Evolutionary conservation across 2,329 filamentous ascomycete genomes (phyloP), one percentile per base, ranked within the genome.

Genomic region (Calonectria leucothoes): DNA sequence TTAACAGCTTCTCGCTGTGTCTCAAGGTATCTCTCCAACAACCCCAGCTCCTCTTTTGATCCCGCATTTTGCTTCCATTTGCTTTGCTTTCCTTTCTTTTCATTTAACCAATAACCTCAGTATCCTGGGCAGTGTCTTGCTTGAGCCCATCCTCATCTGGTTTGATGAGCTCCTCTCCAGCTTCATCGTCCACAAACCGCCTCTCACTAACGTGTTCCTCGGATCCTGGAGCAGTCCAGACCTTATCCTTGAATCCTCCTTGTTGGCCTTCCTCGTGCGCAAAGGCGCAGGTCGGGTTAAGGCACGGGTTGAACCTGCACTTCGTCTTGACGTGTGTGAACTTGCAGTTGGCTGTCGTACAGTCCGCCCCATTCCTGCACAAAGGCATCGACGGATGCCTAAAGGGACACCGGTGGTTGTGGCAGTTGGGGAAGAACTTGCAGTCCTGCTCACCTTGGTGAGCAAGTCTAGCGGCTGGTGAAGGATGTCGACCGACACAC

Each of bases 261-360:
- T 94, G 92, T 87, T 99, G 97, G 15, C 96, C 97, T 69, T 97
- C 95, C 49, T 93, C 94, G 84, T 99, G 97, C 84, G 95, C 95
- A 87, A 95, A 98, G 6, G 93, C 89, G 84, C 97, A 99, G 79
- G 88, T 90, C n/a, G 93, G 91, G 86, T 98, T 98, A 76, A 95
- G 91, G 85, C 97, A 99, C 0, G 96, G 97, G 78, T 93, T 96
- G 86, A 94, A 98, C 83, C 93, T 95, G 92, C 97, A 99, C 83
- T 93, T 91, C 61, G 93, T 94, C 83, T 93, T 92, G 78, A 94
- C 87, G 85, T 99, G 97, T 15, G 94, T 96, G 82, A 98, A 99
- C 79, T 95, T 95, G 91, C 97, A 99, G 74, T 92, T 92, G 15
- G 92, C 87, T 5, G 91, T 92, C 42, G 93, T 93, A 88, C 97